A percentile compares a stretch with the other conserved stretches of the same genome.
phyloP scores from a whole-genome alignment of 1,139 yeast genomes.

The Eremothecium coryli region DNA sequence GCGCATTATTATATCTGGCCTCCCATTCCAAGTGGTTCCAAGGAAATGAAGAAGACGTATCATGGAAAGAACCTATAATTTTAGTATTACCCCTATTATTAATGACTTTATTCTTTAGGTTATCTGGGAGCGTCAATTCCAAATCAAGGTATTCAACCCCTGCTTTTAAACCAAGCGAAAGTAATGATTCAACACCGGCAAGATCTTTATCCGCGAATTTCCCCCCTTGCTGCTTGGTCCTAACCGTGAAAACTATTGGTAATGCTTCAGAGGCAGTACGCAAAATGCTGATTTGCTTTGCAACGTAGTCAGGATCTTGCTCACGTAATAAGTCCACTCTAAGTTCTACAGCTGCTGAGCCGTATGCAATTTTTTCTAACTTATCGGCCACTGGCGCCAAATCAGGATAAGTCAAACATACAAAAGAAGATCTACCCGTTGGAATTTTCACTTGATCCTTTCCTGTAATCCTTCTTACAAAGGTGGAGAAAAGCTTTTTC shows the following conservation, averaged over 20 bases:
- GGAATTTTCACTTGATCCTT: constrained; percentile 39
- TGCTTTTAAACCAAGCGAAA: constrained; percentile 56
- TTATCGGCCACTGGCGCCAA: constrained; percentile 41
- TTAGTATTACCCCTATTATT: constrained; percentile 50
- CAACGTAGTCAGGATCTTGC: constrained; percentile 46
- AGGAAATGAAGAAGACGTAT: constrained; percentile 48
- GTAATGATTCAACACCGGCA: constrained; percentile 42
- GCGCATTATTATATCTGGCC: constrained; percentile 58
- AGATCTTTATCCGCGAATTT: constrained; percentile 51
- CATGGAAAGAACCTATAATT: constrained; percentile 78
- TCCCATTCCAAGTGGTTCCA: constrained; percentile 75
- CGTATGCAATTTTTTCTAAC: constrained; percentile 50
- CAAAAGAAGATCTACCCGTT: constrained; percentile 52
- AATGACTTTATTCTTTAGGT: constrained; percentile 35
- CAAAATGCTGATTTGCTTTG: constrained; percentile 63
- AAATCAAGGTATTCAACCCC: constrained; percentile 51
- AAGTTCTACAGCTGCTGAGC: constrained; percentile 75
- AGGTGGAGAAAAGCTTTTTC: constrained; percentile 50
- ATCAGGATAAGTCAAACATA: constrained; percentile 58
- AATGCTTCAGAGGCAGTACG: constrained; percentile 49
- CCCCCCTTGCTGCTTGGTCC: constrained; percentile 80
- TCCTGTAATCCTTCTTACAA: constrained; percentile 59
- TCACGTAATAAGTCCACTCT: constrained; percentile 64
- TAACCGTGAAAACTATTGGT: constrained; percentile 75
- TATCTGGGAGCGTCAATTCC: constrained; percentile 38